Conservation (phyloP, 108 stramenopile species). For the Pseudonitzschia multiseries region DNA sequence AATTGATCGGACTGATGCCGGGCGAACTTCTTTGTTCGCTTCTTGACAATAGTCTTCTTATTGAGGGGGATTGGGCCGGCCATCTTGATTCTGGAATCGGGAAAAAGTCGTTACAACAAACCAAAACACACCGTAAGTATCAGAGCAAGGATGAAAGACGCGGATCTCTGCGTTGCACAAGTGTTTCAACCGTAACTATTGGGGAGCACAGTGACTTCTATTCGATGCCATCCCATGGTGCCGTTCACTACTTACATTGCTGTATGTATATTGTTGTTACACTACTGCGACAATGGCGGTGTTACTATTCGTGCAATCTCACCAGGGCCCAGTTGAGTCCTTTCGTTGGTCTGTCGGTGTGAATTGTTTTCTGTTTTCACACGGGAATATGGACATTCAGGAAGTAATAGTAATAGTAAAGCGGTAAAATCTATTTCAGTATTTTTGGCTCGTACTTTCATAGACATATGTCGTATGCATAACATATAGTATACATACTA, state of each 20-base stretch:
- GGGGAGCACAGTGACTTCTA: no score
- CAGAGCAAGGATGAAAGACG: no score
- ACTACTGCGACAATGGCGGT: conserved; percentile 6
- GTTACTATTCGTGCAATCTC: neutral
- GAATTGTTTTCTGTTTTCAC: neutral
- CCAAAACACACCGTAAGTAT: no score
- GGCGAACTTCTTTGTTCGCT: conserved; percentile 99
- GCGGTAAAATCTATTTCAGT: conserved; percentile 15
- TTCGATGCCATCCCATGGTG: neutral
- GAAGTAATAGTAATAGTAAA: conserved; percentile 15
- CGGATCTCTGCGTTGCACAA: no score
- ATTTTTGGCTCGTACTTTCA: neutral
- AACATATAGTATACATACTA: neutral
- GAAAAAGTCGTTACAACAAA: neutral
- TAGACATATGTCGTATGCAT: neutral
- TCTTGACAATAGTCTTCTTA: conserved; percentile 98
- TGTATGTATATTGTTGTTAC: neutral
- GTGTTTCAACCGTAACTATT: no score
- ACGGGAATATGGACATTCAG: neutral
- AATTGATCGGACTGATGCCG: conserved; percentile 97
- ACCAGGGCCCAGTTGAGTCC: neutral
- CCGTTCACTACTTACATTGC: conserved; percentile 1
- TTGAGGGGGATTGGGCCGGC: conserved; percentile 87
- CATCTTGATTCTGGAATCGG: conserved; percentile 54
- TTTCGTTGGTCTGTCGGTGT: neutral